Base-by-base conservation (phyloP, 371 early-diverging fungal genomes). In the Mucor velutinosus region DNA sequence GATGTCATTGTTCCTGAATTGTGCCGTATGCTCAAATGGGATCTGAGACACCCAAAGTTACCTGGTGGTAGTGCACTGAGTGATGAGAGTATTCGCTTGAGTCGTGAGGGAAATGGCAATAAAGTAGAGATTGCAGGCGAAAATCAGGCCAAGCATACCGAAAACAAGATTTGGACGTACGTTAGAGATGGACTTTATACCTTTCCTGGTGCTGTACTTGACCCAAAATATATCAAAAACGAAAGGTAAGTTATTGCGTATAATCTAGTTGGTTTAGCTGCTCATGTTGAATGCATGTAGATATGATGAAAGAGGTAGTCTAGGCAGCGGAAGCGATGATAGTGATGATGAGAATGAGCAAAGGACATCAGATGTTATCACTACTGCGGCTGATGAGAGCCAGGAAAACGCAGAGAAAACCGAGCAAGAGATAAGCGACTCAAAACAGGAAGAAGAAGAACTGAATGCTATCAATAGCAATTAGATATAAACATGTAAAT, bases 1-100 rank as follows among this genome's bases (percentile, higher is more conserved):
- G 98, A 97, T 73, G 84, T 83, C 3, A 94, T 96, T 66, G 92
- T 95, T 5, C 86, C 88, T 5, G 90, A 95, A 53, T 72, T 97
- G 17, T 92, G 93, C 68, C 76, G 87, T 29, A 78, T 82, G 76
- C 81, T 90, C 3, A 88, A 83, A 0, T 97, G 97, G 97, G 88
- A 90, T 57, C 60, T 90, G 23, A 70, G 68, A 51, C 87, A 86
- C 56, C 73, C 77, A 8, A 85, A 81, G 43, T 56, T 87, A 23
- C 86, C 86, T 14, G 86, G 85, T 10, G 86, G 89, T 15, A 67
- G 82, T 62, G 76, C 76, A 0, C 51, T 81, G 10, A 80, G 78
- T 60, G 71, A 74, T 12, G 81, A 84, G 62, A 78, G 77, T 51
- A 27, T 45, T 10, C 25, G 45, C 19, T 53, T 62, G 0, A 74